Conservation (phyloP, 179 eudicot genomes). For the Beta lomatogona region DNA sequence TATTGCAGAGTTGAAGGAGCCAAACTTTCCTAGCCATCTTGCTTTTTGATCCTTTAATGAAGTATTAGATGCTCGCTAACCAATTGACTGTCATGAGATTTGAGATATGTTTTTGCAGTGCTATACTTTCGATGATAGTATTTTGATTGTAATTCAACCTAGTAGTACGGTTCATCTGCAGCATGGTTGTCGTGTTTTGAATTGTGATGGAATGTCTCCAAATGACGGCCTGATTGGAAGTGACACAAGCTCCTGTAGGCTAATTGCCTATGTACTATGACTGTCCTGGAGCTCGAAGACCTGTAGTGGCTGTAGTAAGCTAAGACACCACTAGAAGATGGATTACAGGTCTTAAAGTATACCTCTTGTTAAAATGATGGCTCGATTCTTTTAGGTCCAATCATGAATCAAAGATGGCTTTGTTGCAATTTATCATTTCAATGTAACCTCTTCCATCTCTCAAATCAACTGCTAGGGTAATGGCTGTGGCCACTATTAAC, state of each 20-base stretch:
- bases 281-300: neutral
- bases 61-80: neutral
- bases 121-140: neutral
- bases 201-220: neutral
- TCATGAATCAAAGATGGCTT: neutral
- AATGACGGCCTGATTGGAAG: neutral
- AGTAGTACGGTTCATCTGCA: neutral
- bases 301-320: neutral
- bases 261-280: too few species aligned
- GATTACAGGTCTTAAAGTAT: neutral
- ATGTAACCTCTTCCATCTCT: neutral
- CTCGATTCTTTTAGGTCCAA: too few species aligned
- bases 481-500: neutral
- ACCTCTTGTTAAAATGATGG: neutral
- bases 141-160: neutral
- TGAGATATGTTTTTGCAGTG: neutral
- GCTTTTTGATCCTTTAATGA: neutral
- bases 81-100: neutral
- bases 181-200: neutral
- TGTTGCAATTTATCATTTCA: neutral
- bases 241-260: neutral
- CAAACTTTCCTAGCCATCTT: neutral
- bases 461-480: neutral
- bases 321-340: neutral
- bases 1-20: too few species aligned